Percentiles rank a stretch among this genome's conserved stretches.
phyloP scores from a whole-genome alignment of 768 basidiomycete genomes.

The Termitomyces sp. region DNA sequence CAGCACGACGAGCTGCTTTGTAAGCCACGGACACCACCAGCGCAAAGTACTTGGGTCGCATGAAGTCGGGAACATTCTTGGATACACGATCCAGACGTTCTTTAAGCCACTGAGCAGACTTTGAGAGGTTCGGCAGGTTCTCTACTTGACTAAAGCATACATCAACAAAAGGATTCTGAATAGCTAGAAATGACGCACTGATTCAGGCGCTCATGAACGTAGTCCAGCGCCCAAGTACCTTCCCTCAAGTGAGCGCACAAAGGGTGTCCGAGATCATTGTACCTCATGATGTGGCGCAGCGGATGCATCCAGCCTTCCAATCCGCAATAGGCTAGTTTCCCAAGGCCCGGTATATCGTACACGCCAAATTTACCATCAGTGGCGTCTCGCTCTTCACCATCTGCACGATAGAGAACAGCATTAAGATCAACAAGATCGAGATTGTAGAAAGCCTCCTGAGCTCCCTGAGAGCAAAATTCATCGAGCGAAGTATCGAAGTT shows the following conservation, averaged over 20 bases:
- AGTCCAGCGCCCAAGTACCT: conserved; percentile 92
- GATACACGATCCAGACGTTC: conserved; percentile 86
- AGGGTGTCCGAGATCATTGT: conserved; percentile 92
- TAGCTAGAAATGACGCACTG: conserved; percentile 49
- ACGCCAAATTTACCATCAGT: conserved; percentile 77
- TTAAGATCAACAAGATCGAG: conserved; percentile 89
- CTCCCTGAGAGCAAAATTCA: conserved; percentile 64
- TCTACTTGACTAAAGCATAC: conserved; percentile 50
- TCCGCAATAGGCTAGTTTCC: conserved; percentile 85
- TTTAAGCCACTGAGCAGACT: conserved; percentile 80
- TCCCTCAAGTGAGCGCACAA: conserved; percentile 84
- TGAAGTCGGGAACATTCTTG: conserved; percentile 69
- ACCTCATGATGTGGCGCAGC: conserved; percentile 75
- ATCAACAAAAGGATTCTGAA: not conserved
- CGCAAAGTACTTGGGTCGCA: conserved; percentile 96
- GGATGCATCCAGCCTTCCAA: conserved; percentile 97
- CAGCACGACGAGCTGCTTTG: conserved; percentile 82
- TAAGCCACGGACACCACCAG: conserved; percentile 88
- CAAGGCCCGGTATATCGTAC: conserved; percentile 77
- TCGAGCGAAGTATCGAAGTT: conserved; percentile 73
- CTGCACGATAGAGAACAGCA: conserved; percentile 78
- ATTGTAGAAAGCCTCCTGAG: conserved; percentile 66
- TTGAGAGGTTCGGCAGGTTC: conserved; percentile 61
- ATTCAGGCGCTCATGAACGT: conserved; percentile 65
- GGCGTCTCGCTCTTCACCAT: conserved; percentile 90